Base-by-base conservation (phyloP, 805 yeast genomes). In the Metschnikowia corniflorae region DNA sequence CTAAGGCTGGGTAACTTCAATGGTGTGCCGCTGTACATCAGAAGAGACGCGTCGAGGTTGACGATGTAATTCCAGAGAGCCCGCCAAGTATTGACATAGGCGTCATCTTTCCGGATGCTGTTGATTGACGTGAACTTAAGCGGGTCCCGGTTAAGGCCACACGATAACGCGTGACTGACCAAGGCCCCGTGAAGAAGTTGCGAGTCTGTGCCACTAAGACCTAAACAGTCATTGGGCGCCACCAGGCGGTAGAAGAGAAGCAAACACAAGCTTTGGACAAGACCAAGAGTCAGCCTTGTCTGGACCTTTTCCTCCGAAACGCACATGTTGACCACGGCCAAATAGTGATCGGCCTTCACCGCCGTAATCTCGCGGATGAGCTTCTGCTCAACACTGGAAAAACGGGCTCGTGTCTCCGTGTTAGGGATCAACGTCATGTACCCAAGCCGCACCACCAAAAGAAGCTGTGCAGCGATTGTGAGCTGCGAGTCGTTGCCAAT, bases 141-240 rank as follows among this genome's bases (percentile, higher is more conserved):
- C 1, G 73, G 72, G 40, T 68, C 72, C 9, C 72, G 48, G 42
- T 67, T 59, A 28, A 66, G 49, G 0, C 73, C 72, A 28, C 65
- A 64, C 3, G 69, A 55, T 28, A 63, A 33, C 0, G 73, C 70
- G 35, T 66, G 72, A 20, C 53, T 57, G 8, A 64, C 51, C 6
- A 60, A 58, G 2, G 60, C 53, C 0, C 71, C 70, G 31, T 67
- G 57, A 16, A 66, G 50, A 12, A 64, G 53, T 32, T 63, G 65
- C 3, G 65, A 59, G 42, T 68, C 72, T 0, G 63, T 55, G 6
- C 68, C 65, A 16, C 68, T 60, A 18, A 66, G 44, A 1, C 73
- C 72, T 39, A 58, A 68, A 37, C 66, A 57, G 44, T 69, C 73
- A 36, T 63, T 62, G 1, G 74, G 74, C 9, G 63, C 57, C 10